Evolutionary conservation across 345 rosid species (phyloP), one percentile per base, ranked within the genome.

Genomic region (Clausena lansium): DNA sequence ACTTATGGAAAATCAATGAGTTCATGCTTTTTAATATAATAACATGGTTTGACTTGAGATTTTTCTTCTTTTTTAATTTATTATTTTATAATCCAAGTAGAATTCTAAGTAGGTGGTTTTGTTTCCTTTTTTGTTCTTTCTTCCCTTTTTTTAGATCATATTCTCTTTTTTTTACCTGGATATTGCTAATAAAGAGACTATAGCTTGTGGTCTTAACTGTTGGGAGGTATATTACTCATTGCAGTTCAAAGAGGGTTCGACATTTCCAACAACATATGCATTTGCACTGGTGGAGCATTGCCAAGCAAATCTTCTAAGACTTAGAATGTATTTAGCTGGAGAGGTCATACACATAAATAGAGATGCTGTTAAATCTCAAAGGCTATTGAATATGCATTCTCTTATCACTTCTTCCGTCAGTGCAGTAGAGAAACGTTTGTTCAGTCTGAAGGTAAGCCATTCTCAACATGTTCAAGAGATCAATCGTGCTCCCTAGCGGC

Each of bases 201-300:
- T 55, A 63, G 38, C 66, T 76, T 80, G 35, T 33, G 45, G 65
- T 71, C 58, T 41, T 81, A 30, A 79, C 47, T 74, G 32, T 20
- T 52, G 2, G n/a, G 38, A 22, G 54, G 71, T 65, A 32, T 63
- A 50, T 72, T 76, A 68, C 65, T 60, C 39, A 35, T 75, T 88
- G 52, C 94, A 93, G 99, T 82, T 92, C 79, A 83, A 89, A 79
- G 94, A 70, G 77, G 81, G 83, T 61, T 65, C 71, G 62, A 81
- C 80, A 66, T 81, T 87, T 68, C 98, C 98, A n/a, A 81, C 85
- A 71, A 83, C 91, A 22, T 90, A 90, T 83, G 98, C 93, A 38
- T 95, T 93, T 88, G 99, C 98, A 55, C 72, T 94, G 75, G 99
- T 95, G 86, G 99, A 95, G 82, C 88, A 91, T 67, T 89, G 84